Evolutionary conservation across 1,139 yeast species (phyloP), one percentile per base, ranked within the genome.

Genomic region (Meyerozyma smithsonii): DNA sequence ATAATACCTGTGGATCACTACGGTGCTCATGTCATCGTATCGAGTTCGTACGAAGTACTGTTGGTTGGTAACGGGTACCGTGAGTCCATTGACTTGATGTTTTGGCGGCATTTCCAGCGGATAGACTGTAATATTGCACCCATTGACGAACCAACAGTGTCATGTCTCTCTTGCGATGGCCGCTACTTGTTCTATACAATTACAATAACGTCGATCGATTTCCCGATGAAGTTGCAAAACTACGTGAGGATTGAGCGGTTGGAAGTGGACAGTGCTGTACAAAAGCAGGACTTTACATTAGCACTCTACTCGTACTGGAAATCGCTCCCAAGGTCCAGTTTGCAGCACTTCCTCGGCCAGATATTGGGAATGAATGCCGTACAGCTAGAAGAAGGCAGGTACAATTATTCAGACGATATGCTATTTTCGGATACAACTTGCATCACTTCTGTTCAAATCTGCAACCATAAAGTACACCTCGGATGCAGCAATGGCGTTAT

Each of bases 101-200:
- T 30, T 11, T 30, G 34, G 34, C 34, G 34, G 21, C 34, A 30
- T 11, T 30, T 30, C 16, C 21, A 30, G 12, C n/a, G 34, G 16
- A 30, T 30, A 16, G 8, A 11, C 14, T 11, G 12, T 11, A 30
- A 30, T 16, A 16, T 30, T 10, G 21, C 34, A 10, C 34, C 34
- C 10, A 30, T 30, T 2, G 11, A 30, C 16, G 21, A 16, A 6
- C 34, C 34, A 16, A 5, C 20, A 4, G 20, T 30, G 8, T 17
- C 34, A 2, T 10, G 14, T 30, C 21, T 30, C 12, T 16, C 21
- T 10, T 17, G 21, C 15, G 34, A 30, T 17, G 34, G 21, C 19
- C 12, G 21, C 8, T 30, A 17, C 20, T 11, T 30, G 12, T 30
- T 16, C 21, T 30, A 30, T 14, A 17, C 34, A 16, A 30, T 30